Conservation (phyloP, 2,329 filamentous ascomycete species). For the Trichoderma koningiopsis region DNA sequence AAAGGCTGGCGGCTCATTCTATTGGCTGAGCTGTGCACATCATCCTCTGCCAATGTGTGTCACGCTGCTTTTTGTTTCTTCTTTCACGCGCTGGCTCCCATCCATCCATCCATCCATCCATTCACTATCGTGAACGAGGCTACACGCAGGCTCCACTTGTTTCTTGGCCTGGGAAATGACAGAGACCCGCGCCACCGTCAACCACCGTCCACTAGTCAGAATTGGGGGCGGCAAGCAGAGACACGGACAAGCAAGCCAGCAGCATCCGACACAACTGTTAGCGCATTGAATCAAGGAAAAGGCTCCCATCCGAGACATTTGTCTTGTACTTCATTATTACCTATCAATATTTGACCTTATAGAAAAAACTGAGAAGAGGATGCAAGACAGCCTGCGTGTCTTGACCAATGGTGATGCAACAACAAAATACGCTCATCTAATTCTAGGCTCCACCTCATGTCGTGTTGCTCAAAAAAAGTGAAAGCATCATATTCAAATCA, state of each 20-base stretch:
- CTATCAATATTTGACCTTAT: neutral
- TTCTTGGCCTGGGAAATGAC: slow-evolving; percentile 10
- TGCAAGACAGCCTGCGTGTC: slow-evolving; percentile 2
- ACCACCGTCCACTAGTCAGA: slow-evolving; percentile 10
- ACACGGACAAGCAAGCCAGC: neutral
- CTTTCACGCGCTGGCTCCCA: neutral
- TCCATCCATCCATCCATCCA: neutral
- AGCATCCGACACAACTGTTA: neutral
- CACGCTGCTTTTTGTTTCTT: neutral
- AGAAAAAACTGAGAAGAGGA: neutral
- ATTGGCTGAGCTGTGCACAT: neutral
- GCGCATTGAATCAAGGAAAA: neutral
- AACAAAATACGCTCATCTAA: neutral
- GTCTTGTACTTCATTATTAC: neutral
- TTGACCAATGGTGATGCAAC: neutral
- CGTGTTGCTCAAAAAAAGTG: neutral
- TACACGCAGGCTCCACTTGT: neutral
- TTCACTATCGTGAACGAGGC: neutral
- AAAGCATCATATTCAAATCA: neutral
- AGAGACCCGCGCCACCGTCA: neutral
- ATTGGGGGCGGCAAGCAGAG: neutral
- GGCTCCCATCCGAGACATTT: slow-evolving; percentile 4
- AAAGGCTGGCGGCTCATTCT: neutral
- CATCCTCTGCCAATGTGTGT: neutral
- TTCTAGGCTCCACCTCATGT: neutral